Evolutionary conservation across 257 asterid species (phyloP), one percentile per base, ranked within the genome.

Genomic region (Apocynum venetum): DNA sequence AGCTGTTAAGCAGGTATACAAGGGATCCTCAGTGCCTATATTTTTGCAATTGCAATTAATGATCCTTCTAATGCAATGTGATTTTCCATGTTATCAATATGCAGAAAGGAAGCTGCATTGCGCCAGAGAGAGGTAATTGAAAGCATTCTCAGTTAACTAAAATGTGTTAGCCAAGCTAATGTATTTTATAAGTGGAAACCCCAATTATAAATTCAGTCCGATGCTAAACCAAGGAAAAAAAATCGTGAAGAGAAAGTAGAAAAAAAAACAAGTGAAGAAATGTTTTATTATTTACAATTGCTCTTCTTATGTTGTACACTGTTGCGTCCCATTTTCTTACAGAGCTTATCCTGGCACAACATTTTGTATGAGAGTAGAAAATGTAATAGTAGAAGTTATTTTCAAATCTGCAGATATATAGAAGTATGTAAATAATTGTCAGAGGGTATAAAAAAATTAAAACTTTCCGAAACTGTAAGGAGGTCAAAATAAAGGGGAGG

Each of bases 91-190:
- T 80, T 68, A 46, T 75, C 80, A 67, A 83, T 82, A 76, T 86
- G 81, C 92, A 95, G 98, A 88, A 95, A 93, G 84, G 99, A 95
- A 87, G 97, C 99, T 76, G 90, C 92, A 80, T 83, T 95, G 85
- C 93, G 96, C 78, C 96, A 89, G 85, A 89, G 99, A 90, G 99
- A 95, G 97, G 99, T 95, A 80, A 81, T 76, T 79, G 25, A 49
- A 47, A n/a, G 52, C 76, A 11, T 51, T 76, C 67, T 51, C 53
- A 61, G 72, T 69, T 78, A 61, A 43, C 64, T 75, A 60, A 40
- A 83, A 79, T 80, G 80, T 47, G 76, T 81, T 78, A 52, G 57
- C 70, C 60, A 43, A 52, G 66, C 73, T 76, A 63, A 31, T 17
- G 35, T 77, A 63, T 71, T 64, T 36, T 69, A 71, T 46, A 49